These are phyloP conservation scores for Alternaria brassicicola DNA, from an alignment of 2,329 filamentous ascomycete genomes.

Conservation along the genomic window DNA sequence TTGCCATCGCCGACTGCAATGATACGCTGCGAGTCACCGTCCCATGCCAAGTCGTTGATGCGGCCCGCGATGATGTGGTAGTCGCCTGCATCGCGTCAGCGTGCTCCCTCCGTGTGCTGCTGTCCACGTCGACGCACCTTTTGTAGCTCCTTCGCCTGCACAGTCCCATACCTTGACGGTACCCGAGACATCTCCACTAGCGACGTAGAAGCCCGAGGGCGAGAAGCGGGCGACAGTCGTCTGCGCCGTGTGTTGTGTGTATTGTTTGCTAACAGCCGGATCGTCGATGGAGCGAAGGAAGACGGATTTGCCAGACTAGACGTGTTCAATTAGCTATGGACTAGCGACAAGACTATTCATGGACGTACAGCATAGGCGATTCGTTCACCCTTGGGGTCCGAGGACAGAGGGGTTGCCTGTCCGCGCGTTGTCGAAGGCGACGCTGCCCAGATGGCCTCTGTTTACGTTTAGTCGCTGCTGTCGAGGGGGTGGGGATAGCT, in stretches of 20 bases:
- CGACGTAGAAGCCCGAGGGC: constrained; percentile 92
- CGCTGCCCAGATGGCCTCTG: constrained; percentile 80
- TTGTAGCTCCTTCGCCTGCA: constrained; percentile 83
- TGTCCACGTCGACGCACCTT: constrained; percentile 55
- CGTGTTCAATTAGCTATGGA: constrained; percentile 8
- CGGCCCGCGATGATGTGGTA: constrained; percentile 93
- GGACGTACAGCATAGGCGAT: constrained; percentile 83
- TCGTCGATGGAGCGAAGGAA: constrained; percentile 95
- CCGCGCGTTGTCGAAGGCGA: constrained; percentile 83
- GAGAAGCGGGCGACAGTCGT: constrained; percentile 94
- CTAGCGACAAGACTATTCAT: neutral
- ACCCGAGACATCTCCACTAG: constrained; percentile 86
- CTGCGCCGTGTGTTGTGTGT: constrained; percentile 84
- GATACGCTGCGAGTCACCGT: constrained; percentile 93
- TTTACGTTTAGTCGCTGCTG: constrained; percentile 6
- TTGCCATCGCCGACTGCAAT: constrained; percentile 96
- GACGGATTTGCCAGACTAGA: constrained; percentile 90
- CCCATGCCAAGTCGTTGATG: constrained; percentile 97
- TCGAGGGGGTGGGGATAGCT: too few species aligned
- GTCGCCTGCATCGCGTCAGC: constrained; percentile 65
- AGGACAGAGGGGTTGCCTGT: constrained; percentile 85
- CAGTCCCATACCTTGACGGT: constrained; percentile 90
- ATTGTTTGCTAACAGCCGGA: constrained; percentile 83
- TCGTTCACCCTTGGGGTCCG: constrained; percentile 86
- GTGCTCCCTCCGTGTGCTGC: constrained; percentile 18